Base-by-base conservation (phyloP, 352 stramenopile species). In the Phytophthora colocasiae region DNA sequence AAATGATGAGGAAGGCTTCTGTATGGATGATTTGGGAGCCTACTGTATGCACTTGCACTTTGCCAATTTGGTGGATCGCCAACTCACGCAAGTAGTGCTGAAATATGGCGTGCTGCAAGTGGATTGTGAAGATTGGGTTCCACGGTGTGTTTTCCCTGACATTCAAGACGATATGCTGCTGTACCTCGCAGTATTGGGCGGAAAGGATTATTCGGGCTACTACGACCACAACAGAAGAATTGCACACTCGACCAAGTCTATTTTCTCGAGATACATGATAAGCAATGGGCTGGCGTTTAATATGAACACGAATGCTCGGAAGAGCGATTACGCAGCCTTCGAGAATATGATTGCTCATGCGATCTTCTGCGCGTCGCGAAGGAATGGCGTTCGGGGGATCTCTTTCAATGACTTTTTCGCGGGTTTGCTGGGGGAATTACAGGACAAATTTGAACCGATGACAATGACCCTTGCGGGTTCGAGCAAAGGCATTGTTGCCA, bases 341-440 rank as follows among this genome's bases (percentile, higher is more conserved):
- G 65, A 73, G 45, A 78, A 73, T 29, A 69, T 78, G 70, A 49
- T 72, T 1, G 65, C 65, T 51, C 70, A 78, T 57, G 50, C 50
- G 3, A 65, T 75, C 24, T 78, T 78, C 40, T 65, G 65, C 58
- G 59, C 60, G 1, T 78, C 66, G 4, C 48, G 65, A 65, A 69
- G 54, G 66, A 63, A 72, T 57, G 66, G 66, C 11, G 65, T 72
- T 5, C 49, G 49, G 54, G 66, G 70, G 24, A 73, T 71, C 40
- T 6, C 38, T 55, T 75, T 78, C 34, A 7, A 58, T 44, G 65
- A 66, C 2, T 78, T 78, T 24, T 57, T 72, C 14, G 1, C 54
- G 5, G 39, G 39, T 12, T 69, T 75, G 26, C 19, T 72, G 38
- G 63, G 55, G 15, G 53, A 70, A 32, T 60, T 70, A 26, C 36